These are phyloP conservation scores for Stropharia rugosoannulata DNA, from an alignment of 768 basidiomycete genomes.

Conservation along the genomic window DNA sequence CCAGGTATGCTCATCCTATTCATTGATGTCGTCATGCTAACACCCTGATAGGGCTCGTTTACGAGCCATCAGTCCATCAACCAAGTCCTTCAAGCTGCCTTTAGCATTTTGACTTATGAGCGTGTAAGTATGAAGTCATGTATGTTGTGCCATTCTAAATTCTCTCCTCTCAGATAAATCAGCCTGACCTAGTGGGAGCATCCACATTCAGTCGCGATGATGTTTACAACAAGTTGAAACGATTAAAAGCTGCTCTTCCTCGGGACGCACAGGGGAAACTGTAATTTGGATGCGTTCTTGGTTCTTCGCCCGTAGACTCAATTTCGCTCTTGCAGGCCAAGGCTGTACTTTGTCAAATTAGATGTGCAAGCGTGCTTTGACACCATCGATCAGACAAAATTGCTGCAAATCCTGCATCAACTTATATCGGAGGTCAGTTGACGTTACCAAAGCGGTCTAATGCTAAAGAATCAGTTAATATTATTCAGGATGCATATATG, in stretches of 20 bases:
- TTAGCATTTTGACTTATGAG: slow-evolving; percentile 86
- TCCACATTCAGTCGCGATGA: slow-evolving; percentile 85
- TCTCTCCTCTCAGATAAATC: slow-evolving; percentile 46
- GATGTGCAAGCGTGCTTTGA: slow-evolving; percentile 98
- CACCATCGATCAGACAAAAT: slow-evolving; percentile 86
- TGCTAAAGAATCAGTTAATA: not conserved
- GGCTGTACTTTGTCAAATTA: slow-evolving; percentile 93
- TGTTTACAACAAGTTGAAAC: slow-evolving; percentile 71
- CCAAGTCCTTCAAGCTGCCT: slow-evolving; percentile 78
- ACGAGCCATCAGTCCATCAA: slow-evolving; percentile 73
- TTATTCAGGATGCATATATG: slow-evolving; percentile 64
- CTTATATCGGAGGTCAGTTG: slow-evolving; percentile 69
- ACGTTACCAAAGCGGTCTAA: not conserved
- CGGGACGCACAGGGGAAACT: slow-evolving; percentile 41
- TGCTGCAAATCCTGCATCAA: slow-evolving; percentile 72
- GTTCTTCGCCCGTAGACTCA: not conserved
- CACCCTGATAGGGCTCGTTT: slow-evolving; percentile 25
- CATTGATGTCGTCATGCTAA: not conserved
- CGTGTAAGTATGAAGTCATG: slow-evolving; percentile 48
- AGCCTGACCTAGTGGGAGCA: slow-evolving; percentile 67
- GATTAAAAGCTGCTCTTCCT: slow-evolving; percentile 57
- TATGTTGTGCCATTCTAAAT: not conserved
- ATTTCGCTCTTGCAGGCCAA: slow-evolving; percentile 53
- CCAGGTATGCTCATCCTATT: slow-evolving; percentile 11
- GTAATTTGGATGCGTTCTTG: slow-evolving; percentile 33